phyloP scores from a whole-genome alignment of 2,329 filamentous ascomycete species.

The Dendryphion nanum region DNA sequence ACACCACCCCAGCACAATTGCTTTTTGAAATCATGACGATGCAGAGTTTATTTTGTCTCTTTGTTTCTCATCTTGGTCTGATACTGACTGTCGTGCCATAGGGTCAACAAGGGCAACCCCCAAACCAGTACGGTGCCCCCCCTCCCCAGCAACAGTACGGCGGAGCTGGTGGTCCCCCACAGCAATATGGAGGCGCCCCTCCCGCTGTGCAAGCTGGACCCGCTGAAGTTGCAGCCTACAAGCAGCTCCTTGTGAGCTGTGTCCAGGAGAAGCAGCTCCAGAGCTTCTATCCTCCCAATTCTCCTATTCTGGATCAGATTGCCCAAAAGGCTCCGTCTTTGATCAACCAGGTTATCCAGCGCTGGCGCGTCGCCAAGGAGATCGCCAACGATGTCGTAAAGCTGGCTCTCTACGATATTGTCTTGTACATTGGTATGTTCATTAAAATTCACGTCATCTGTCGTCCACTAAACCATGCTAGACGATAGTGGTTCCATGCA shows the following conservation, averaged over 20 bases:
- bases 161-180: conserved; percentile 21
- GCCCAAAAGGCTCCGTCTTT: conserved; percentile 50
- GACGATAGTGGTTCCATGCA: conserved; percentile 70
- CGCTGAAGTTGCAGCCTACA: conserved; percentile 55
- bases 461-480: conserved; percentile 15
- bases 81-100: no score
- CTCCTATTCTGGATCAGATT: conserved; percentile 51
- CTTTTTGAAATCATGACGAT: conserved; percentile 2
- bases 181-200: conserved; percentile 23
- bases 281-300: conserved; percentile 57
- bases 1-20: no score
- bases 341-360: conserved; percentile 55
- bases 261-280: conserved; percentile 62
- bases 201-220: conserved; percentile 44
- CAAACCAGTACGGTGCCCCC: conserved; percentile 17
- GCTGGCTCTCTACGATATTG: conserved; percentile 60
- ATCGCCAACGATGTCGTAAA: conserved; percentile 64
- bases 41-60: conserved; percentile 1
- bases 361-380: conserved; percentile 59
- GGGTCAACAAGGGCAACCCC: neutral
- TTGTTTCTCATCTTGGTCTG: neutral
- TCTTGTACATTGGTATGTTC: conserved; percentile 56
- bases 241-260: conserved; percentile 54
- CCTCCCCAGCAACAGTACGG: conserved; percentile 26
- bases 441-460: neutral